Percentiles rank a stretch among this genome's conserved stretches.
Conservation (phyloP, 352 stramenopile species). For the Pythium phragmitis region DNA sequence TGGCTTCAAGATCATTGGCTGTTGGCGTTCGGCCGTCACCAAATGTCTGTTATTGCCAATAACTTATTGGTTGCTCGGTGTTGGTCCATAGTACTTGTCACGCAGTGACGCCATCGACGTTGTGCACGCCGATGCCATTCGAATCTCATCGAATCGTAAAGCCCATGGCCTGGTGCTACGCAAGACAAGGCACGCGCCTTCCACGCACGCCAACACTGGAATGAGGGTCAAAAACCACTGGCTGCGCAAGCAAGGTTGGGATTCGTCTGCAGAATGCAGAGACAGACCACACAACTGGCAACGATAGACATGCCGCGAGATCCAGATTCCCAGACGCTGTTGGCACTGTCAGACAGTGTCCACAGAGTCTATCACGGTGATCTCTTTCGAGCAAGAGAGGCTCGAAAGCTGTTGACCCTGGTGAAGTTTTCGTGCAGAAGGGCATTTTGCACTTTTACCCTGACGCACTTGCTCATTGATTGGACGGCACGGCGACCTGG, state of each 20-base stretch:
- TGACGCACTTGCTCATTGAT: not conserved
- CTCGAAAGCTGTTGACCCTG: no score
- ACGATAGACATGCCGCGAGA: slow-evolving; percentile 12
- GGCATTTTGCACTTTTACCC: no score
- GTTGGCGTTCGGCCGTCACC: not conserved
- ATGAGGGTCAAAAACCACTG: not conserved
- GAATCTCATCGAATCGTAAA: not conserved
- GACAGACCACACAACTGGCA: slow-evolving; percentile 6
- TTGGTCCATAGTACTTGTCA: not conserved
- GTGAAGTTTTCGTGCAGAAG: no score
- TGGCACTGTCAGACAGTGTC: no score
- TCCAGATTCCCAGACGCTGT: slow-evolving; percentile 8
- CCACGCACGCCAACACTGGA: not conserved
- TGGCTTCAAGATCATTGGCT: slow-evolving; percentile 2
- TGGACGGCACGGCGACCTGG: not conserved
- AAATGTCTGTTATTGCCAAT: not conserved
- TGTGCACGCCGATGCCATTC: not conserved
- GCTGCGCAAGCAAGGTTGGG: not conserved
- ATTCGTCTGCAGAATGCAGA: slow-evolving; percentile 18
- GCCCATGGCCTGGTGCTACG: not conserved
- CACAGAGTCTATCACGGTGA: no score
- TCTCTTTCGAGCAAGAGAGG: no score
- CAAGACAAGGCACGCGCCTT: not conserved
- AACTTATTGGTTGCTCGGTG: not conserved
- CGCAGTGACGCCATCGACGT: not conserved